phyloP scores from a whole-genome alignment of 2,329 filamentous ascomycete species.

The Allantophomopsis lycopodina region DNA sequence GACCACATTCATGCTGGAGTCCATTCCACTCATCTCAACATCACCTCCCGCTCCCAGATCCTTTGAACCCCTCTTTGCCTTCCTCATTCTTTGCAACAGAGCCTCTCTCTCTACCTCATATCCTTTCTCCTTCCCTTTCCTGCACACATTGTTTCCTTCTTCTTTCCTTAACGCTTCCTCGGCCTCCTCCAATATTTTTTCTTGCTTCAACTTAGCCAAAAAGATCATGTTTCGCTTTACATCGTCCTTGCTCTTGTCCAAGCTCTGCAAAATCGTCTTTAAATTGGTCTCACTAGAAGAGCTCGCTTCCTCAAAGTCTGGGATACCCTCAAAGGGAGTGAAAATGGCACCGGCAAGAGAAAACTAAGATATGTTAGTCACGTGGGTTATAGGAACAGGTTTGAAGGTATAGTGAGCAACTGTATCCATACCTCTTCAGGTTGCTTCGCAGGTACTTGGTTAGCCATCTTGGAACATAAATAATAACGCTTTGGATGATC shows the following conservation, averaged over 20 bases:
- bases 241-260: constrained; percentile 9
- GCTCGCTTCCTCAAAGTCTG: constrained; percentile 1
- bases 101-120: constrained; percentile 26
- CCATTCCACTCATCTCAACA: constrained; percentile 5
- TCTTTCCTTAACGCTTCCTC: constrained; percentile 5
- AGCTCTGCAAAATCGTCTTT: constrained; percentile 8
- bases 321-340: constrained; percentile 10
- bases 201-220: constrained; percentile 5
- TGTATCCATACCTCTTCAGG: neutral
- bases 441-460: neutral
- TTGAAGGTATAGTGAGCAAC: neutral
- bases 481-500: neutral
- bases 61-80: too few relatives aligned
- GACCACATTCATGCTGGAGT: too few relatives aligned
- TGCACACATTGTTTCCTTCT: neutral
- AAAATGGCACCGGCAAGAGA: constrained; percentile 8
- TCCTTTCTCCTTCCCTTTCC: too few relatives aligned
- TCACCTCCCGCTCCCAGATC: neutral
- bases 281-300: constrained; percentile 5
- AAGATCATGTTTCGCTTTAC: constrained; percentile 10
- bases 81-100: constrained; percentile 18
- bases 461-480: neutral
- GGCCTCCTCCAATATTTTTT: constrained; percentile 3
- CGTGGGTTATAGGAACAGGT: neutral
- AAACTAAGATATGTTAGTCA: neutral